Evolutionary conservation across 306 rosid species (phyloP).

Genomic region (Lotus japonicus): DNA sequence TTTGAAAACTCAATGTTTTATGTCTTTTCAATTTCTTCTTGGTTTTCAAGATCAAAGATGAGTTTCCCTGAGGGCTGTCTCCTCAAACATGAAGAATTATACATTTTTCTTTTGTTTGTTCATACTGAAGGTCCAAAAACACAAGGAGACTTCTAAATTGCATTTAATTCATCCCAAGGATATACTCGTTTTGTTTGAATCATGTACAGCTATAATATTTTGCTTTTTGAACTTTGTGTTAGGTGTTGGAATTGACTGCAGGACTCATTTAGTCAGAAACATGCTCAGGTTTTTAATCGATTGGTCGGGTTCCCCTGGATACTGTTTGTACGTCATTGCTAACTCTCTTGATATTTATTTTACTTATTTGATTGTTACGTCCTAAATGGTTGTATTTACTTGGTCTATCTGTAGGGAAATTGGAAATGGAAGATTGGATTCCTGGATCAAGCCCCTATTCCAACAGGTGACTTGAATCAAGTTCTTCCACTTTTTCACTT

Average conservation of each 20-base stretch:
- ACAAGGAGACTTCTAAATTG: too few species aligned
- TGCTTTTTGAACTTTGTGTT: slow-evolving; percentile 17
- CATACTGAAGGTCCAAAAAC: too few species aligned
- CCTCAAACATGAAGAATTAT: too few species aligned
- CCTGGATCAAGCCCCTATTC: slow-evolving; percentile 62
- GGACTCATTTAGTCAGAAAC: not conserved
- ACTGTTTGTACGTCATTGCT: slow-evolving; percentile 53
- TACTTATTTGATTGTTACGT: not conserved
- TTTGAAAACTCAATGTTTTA: too few species aligned
- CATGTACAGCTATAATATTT: too few species aligned
- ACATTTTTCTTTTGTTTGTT: too few species aligned
- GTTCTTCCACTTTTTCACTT: slow-evolving; percentile 13
- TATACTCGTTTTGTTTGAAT: too few species aligned
- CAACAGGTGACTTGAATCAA: slow-evolving; percentile 46
- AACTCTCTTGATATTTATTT: slow-evolving; percentile 6
- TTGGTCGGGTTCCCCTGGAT: slow-evolving; percentile 66
- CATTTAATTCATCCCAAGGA: too few species aligned
- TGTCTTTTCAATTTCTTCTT: too few species aligned
- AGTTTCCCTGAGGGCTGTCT: too few species aligned
- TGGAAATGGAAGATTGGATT: slow-evolving; percentile 69
- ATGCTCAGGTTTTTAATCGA: slow-evolving; percentile 41
- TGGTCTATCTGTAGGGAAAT: slow-evolving; percentile 47
- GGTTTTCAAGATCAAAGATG: too few species aligned
- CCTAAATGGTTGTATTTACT: slow-evolving; percentile 3
- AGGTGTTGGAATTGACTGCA: slow-evolving; percentile 63